Percentiles rank a stretch among this genome's conserved stretches.
Conservation (phyloP, 129 eudicot species). For the Mikania micrantha region DNA sequence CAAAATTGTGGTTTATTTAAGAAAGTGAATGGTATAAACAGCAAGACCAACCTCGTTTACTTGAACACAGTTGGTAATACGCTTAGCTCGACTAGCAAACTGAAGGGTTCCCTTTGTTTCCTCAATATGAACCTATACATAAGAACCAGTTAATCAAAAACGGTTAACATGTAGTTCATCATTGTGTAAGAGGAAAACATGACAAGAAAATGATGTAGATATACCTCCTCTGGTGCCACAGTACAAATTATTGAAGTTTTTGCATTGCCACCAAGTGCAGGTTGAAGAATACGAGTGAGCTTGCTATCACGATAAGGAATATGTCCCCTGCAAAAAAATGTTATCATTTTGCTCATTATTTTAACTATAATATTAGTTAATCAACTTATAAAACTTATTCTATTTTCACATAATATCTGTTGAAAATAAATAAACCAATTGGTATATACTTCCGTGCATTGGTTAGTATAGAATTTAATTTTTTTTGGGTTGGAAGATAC, state of each 20-base stretch:
- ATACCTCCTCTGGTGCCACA: constrained; percentile 95
- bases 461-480: not conserved
- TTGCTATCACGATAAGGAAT: constrained; percentile 98
- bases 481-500: too few species aligned
- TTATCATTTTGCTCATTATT: not conserved
- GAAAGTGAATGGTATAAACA: constrained; percentile 1
- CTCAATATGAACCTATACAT: constrained; percentile 76
- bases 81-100: constrained; percentile 97
- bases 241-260: constrained; percentile 97
- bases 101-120: constrained; percentile 98
- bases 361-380: not conserved
- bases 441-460: not conserved
- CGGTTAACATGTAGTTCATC: not conserved
- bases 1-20: not conserved
- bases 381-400: not conserved
- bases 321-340: constrained; percentile 64
- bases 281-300: constrained; percentile 96
- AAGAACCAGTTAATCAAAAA: constrained; percentile 1
- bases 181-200: not conserved
- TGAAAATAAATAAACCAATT: not conserved
- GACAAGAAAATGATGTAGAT: constrained; percentile 1
- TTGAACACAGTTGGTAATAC: constrained; percentile 94
- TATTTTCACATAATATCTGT: not conserved
- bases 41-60: constrained; percentile 80
- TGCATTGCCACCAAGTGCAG: constrained; percentile 98